Evolutionary conservation across 768 basidiomycete genomes (phyloP).

Genomic region (Podaxis mareebaensis): DNA sequence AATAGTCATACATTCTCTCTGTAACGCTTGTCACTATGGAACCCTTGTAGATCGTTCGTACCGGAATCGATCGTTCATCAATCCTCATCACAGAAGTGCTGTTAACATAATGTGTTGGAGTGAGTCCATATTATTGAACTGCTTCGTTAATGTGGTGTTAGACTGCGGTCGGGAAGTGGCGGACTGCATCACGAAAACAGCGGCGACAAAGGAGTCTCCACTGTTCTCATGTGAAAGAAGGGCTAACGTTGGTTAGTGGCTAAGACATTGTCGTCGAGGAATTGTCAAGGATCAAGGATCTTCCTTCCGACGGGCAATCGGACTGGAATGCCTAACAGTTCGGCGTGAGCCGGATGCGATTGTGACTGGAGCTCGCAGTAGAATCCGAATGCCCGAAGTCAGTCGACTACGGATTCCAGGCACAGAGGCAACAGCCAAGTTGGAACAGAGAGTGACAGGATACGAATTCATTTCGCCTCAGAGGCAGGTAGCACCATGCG

Average conservation of each 20-base stretch:
- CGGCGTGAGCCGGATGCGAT: not conserved
- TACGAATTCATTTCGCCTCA: not conserved
- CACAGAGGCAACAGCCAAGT: not conserved
- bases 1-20: not conserved
- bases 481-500: not conserved
- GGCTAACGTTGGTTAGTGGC: not conserved
- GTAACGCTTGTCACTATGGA: not conserved
- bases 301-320: not conserved
- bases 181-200: not conserved
- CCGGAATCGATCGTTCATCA: not conserved
- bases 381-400: not conserved
- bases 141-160: conserved; percentile 6
- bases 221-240: not conserved
- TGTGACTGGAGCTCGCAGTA: not conserved
- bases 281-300: not conserved
- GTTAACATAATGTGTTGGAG: not conserved
- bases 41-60: not conserved
- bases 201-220: conserved; percentile 1
- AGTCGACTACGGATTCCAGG: not conserved
- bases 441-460: not conserved
- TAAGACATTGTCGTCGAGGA: not conserved
- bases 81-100: not conserved
- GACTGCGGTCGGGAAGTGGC: conserved; percentile 4
- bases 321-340: not conserved
- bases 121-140: not conserved